Evolutionary conservation across 768 basidiomycete species (phyloP), one percentile per base, ranked within the genome.

Genomic region (Lactarius vividus): DNA sequence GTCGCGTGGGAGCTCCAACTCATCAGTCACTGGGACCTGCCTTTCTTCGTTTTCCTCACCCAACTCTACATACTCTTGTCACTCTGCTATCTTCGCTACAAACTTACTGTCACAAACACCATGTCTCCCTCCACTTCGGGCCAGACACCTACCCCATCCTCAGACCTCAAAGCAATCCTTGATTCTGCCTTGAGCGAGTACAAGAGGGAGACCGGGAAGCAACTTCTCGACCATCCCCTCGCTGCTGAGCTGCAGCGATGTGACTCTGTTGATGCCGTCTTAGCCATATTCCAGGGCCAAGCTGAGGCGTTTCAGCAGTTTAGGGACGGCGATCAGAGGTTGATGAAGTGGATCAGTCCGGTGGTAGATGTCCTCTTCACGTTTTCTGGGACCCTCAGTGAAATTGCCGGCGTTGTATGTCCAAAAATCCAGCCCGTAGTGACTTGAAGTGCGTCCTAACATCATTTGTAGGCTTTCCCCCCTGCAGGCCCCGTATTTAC

Each of bases 221-320:
- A 49, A 1, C 59, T 65, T 35, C 42, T 40, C 16, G 8, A 33
- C 4, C 54, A 61, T 18, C 64, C 65, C 18, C 65, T 66, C 2
- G 55, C 60, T 3, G 4, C 60, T 15, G 28, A 52, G 15, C 7
- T 65, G 2, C 54, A 56, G 18, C 28, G 28, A 4, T 65, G 64
- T 28, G 37, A 65, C 20, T 61, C 64, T 4, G 26, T 53, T 28
- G 20, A 23, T 23, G 59, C 35, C 15, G 40, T 65, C 11, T 8
- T 39, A 2, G 44, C 40, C 16, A 15, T 65, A 1, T 49, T 65
- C 40, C 53, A 56, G 29, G 64, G 16, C 15, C 54, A 56, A 7
- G 26, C 61, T 7, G 28, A 61, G 10, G 23, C 35, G 28, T 65
- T 57, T 20, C 42, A 65, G 28, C 54, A 18, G 4, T n/a, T n/a